These are phyloP conservation scores for Arachis stenosperma DNA, from an alignment of 306 rosid genomes.

Conservation along the genomic window DNA sequence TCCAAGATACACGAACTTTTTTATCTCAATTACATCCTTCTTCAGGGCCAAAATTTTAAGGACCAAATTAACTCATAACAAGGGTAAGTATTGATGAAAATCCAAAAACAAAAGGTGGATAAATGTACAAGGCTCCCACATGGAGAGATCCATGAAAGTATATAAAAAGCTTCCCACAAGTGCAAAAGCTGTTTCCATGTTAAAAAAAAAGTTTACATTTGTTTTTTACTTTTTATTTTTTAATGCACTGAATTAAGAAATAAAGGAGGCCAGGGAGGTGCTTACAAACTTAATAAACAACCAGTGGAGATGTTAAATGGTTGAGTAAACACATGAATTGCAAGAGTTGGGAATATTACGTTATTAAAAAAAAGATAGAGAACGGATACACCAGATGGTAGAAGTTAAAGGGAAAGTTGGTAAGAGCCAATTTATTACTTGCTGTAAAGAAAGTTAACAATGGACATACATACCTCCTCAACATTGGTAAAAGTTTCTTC, in stretches of 20 bases:
- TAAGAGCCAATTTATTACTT: not conserved
- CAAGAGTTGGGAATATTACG: not conserved
- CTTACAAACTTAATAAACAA: not conserved
- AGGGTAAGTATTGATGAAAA: constrained; percentile 3
- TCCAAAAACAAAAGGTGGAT: not conserved
- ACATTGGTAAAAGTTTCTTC: constrained; percentile 70
- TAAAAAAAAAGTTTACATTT: not conserved
- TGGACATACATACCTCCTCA: constrained; percentile 68
- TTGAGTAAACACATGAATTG: constrained; percentile 19
- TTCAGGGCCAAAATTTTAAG: not conserved
- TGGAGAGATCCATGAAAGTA: too few species aligned
- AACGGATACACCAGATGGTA: too few species aligned
- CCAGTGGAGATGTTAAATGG: too few species aligned
- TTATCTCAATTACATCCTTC: not conserved
- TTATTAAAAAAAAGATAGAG: too few species aligned
- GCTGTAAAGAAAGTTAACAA: constrained; percentile 26
- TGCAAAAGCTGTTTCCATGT: too few species aligned
- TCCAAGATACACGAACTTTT: too few species aligned
- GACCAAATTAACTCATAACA: not conserved
- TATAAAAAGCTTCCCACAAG: too few species aligned
- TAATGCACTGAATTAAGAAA: not conserved
- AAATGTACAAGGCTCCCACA: too few species aligned
- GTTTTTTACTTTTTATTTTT: too few species aligned
- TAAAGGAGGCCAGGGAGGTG: not conserved
- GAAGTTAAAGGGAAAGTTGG: too few species aligned